A percentile compares a stretch with the other conserved stretches of the same genome.
phyloP scores from a whole-genome alignment of 2,329 filamentous ascomycete genomes.

The Hawksworthiomyces lignivorus region DNA sequence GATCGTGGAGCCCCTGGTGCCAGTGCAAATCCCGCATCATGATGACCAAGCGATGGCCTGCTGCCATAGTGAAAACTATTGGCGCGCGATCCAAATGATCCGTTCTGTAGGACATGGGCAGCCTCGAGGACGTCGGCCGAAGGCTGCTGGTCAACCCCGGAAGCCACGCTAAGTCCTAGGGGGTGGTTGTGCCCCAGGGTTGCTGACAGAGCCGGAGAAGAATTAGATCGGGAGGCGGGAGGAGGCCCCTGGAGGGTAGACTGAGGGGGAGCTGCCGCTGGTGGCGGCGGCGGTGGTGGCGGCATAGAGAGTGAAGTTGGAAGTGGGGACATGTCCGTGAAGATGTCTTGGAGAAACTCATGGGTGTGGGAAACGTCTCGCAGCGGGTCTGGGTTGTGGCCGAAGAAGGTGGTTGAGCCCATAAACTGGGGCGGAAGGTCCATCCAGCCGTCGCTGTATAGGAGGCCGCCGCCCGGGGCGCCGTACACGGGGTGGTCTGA shows the following conservation, averaged over 20 bases:
- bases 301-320: conserved; percentile 15
- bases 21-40: too few species aligned
- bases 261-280: background rate
- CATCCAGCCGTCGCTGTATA: conserved; percentile 44
- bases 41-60: too few species aligned
- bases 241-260: too few species aligned
- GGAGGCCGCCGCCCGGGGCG: conserved; percentile 36
- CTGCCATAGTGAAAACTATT: conserved; percentile 24
- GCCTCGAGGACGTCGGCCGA: conserved; percentile 52
- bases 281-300: conserved; percentile 14
- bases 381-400: conserved; percentile 37
- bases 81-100: conserved; percentile 18
- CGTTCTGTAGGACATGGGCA: conserved; percentile 43
- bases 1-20: too few species aligned
- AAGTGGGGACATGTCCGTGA: conserved; percentile 20
- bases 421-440: conserved; percentile 58
- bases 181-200: background rate
- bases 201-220: background rate
- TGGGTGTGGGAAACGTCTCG: conserved; percentile 19
- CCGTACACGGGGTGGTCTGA: conserved; percentile 30
- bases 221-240: conserved; percentile 1
- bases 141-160: conserved; percentile 21
- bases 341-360: conserved; percentile 19
- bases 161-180: background rate
- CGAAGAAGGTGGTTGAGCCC: conserved; percentile 57